phyloP scores from a whole-genome alignment of 2,329 filamentous ascomycete species.

The Xylariomycetidae sp. region DNA sequence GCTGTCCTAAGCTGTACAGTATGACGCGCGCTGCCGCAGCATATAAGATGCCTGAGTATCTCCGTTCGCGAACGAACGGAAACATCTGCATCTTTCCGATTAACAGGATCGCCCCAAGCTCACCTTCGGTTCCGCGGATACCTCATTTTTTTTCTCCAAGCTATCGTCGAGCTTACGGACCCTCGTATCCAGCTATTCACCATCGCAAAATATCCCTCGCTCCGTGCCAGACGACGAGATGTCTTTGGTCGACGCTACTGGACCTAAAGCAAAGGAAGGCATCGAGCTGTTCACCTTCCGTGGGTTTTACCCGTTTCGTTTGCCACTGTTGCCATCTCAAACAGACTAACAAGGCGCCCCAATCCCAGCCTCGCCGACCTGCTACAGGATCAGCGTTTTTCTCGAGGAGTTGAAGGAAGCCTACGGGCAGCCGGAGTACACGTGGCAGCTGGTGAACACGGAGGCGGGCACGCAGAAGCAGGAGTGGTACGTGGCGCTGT shows the following conservation, averaged over 20 bases:
- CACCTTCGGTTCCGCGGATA: no score
- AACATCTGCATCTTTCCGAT: constrained; percentile 1
- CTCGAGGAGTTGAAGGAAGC: constrained; percentile 62
- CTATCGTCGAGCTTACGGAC: background rate
- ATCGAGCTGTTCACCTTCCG: constrained; percentile 58
- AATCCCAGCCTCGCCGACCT: constrained; percentile 41
- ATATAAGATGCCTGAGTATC: constrained; percentile 17
- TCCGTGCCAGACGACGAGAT: constrained; percentile 17
- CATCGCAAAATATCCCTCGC: constrained; percentile 6
- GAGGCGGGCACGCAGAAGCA: constrained; percentile 59
- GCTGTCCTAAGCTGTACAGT: no score
- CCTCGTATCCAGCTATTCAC: constrained; percentile 1
- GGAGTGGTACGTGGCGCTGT: constrained; percentile 57
- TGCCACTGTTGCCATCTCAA: background rate
- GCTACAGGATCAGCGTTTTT: constrained; percentile 52
- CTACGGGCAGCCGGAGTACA: constrained; percentile 56
- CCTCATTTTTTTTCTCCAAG: no score
- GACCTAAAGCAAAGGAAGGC: constrained; percentile 55
- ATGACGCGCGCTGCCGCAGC: constrained; percentile 4
- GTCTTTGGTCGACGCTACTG: constrained; percentile 43
- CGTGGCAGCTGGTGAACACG: constrained; percentile 54
- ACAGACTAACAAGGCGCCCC: no score
- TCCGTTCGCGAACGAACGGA: constrained; percentile 8
- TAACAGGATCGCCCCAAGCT: no score
- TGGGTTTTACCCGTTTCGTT: constrained; percentile 11